A percentile compares a stretch with the other conserved stretches of the same genome.
Evolutionary conservation across 768 basidiomycete genomes (phyloP).

Genomic region (Trametes cinnabarina): DNA sequence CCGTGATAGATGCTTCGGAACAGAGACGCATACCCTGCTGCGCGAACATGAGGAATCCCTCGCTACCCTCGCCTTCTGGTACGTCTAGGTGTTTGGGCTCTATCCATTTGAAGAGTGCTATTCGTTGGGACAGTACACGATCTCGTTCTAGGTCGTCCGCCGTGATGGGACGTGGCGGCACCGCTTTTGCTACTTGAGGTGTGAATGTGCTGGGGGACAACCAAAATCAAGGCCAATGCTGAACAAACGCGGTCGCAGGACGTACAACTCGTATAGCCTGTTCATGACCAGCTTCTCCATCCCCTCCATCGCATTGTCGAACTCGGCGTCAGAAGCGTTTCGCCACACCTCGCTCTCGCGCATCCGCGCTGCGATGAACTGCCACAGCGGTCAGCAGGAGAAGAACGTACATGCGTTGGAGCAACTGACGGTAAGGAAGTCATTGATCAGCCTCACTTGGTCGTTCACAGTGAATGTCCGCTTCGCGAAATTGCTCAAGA

Average conservation of each 20-base stretch:
- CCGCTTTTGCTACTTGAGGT: constrained; percentile 67
- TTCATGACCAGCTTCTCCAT: constrained; percentile 99
- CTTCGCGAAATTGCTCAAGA: constrained; percentile 91
- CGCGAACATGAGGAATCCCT: constrained; percentile 86
- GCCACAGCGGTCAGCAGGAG: neutral
- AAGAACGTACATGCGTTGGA: neutral
- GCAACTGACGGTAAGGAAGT: constrained; percentile 76
- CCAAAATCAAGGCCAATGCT: neutral
- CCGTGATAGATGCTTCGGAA: too few relatives aligned
- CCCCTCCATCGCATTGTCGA: constrained; percentile 95
- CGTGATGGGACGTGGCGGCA: constrained; percentile 75
- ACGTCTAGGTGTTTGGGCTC: constrained; percentile 88
- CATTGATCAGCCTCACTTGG: constrained; percentile 93
- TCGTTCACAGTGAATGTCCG: constrained; percentile 88
- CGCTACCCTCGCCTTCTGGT: constrained; percentile 67
- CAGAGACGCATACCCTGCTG: constrained; percentile 65
- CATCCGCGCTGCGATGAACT: constrained; percentile 95
- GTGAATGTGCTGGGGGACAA: constrained; percentile 75
- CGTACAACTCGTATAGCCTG: constrained; percentile 89
- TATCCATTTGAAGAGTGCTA: constrained; percentile 89
- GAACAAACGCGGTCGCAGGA: constrained; percentile 18
- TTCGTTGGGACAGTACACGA: constrained; percentile 84
- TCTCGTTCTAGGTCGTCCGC: constrained; percentile 97
- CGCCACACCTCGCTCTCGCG: constrained; percentile 80
- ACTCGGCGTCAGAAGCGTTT: constrained; percentile 73